Evolutionary conservation across 805 yeast species (phyloP).

Genomic region (Candida coquimbonensis): DNA sequence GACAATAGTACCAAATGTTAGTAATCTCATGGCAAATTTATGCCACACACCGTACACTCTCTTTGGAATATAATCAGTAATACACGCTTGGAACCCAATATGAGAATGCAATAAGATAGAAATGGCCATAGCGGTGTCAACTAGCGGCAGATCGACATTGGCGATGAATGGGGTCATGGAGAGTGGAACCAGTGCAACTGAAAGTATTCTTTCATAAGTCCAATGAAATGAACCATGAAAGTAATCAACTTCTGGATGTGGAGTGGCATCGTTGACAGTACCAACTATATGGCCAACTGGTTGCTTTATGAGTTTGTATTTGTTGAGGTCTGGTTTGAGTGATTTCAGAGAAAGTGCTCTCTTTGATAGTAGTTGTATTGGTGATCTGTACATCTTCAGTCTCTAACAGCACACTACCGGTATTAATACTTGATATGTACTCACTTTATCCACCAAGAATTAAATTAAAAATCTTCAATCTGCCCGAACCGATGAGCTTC

Average conservation of each 20-base stretch:
- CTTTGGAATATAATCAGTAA: slow-evolving; percentile 69
- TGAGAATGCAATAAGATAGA: slow-evolving; percentile 56
- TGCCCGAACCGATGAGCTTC: slow-evolving; percentile 3
- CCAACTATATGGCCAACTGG: slow-evolving; percentile 74
- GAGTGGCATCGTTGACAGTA: slow-evolving; percentile 64
- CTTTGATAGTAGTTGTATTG: background rate
- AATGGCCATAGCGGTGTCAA: slow-evolving; percentile 52
- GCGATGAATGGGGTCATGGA: slow-evolving; percentile 53
- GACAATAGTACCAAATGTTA: slow-evolving; percentile 56
- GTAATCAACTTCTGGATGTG: slow-evolving; percentile 48
- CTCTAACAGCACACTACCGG: no score
- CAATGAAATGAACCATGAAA: slow-evolving; percentile 69
- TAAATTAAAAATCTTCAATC: background rate
- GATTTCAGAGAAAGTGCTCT: slow-evolving; percentile 6
- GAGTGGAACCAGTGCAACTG: slow-evolving; percentile 58
- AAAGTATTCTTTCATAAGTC: slow-evolving; percentile 59
- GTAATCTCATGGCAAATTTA: slow-evolving; percentile 48
- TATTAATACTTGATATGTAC: no score
- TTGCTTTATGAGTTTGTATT: slow-evolving; percentile 46
- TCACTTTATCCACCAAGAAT: background rate
- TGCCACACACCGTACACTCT: slow-evolving; percentile 68
- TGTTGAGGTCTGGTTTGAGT: slow-evolving; percentile 23
- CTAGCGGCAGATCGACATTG: slow-evolving; percentile 37
- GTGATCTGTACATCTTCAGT: background rate
- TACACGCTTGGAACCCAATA: slow-evolving; percentile 72